phyloP scores from a whole-genome alignment of 495 filamentous ascomycete species.

The Tirmania nivea region DNA sequence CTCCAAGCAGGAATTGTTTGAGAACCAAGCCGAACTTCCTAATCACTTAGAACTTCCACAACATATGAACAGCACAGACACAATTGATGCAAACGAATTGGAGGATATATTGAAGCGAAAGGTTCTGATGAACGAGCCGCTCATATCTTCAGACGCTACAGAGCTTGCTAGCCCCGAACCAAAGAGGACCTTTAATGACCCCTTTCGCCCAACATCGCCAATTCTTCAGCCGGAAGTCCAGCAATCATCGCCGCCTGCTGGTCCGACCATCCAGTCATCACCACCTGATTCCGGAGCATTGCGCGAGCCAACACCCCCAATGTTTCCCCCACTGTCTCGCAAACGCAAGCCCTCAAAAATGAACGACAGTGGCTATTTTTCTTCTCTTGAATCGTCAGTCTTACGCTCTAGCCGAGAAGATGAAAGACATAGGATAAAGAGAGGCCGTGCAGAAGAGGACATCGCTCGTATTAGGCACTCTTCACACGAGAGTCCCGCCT shows the following conservation, averaged over 20 bases:
- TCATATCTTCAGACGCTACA: neutral
- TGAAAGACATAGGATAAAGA: constrained; percentile 50
- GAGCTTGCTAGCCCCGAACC: neutral
- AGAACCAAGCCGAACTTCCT: neutral
- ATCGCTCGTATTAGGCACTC: constrained; percentile 84
- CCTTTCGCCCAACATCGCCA: neutral
- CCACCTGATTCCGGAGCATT: constrained; percentile 51
- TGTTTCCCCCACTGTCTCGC: constrained; percentile 36
- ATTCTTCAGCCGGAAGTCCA: neutral
- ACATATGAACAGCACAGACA: constrained; percentile 6
- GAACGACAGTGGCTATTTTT: constrained; percentile 94
- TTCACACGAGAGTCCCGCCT: constrained; percentile 71
- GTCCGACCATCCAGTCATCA: constrained; percentile 46
- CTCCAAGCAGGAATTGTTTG: neutral
- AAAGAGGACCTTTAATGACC: neutral
- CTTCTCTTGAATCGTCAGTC: constrained; percentile 88
- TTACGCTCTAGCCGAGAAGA: constrained; percentile 48
- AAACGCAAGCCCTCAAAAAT: constrained; percentile 55
- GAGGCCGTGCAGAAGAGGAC: constrained; percentile 82
- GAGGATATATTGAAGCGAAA: no score
- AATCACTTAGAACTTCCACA: neutral
- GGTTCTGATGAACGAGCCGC: neutral
- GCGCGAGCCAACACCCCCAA: constrained; percentile 49
- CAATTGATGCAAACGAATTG: constrained; percentile 12
- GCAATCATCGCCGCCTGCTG: constrained; percentile 22